These are phyloP conservation scores for Vairimorpha ceranae DNA, from an alignment of 371 early-diverging fungal species.

Conservation along the genomic window DNA sequence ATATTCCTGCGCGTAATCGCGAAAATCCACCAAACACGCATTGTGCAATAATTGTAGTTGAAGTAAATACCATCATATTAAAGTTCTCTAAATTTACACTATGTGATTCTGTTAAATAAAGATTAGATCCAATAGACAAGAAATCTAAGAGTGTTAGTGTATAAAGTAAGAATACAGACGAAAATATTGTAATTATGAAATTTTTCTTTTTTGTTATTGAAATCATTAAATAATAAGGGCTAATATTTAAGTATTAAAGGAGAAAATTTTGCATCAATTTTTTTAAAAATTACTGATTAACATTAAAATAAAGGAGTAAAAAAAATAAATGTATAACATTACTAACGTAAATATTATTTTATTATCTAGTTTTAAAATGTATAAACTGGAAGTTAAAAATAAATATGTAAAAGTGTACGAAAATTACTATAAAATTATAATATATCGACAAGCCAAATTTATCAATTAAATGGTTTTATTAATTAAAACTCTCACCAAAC, in stretches of 20 bases:
- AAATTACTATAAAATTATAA: too few species aligned
- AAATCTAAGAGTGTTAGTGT: constrained; percentile 14
- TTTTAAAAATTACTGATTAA: neutral
- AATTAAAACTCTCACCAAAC: too few species aligned
- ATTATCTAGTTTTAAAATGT: neutral
- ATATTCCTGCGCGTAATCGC: constrained; percentile 3
- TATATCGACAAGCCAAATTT: too few species aligned
- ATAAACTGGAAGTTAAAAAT: too few species aligned
- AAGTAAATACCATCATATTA: constrained; percentile 3
- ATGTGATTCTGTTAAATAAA: neutral
- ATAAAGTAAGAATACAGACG: constrained; percentile 12
- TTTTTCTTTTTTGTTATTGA: neutral
- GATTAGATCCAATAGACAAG: constrained; percentile 12
- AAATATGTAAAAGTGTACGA: too few species aligned
- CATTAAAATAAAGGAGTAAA: neutral
- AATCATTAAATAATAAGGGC: neutral
- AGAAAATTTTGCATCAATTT: neutral
- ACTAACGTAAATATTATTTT: neutral
- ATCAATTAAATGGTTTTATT: too few species aligned
- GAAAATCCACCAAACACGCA: constrained; percentile 9
- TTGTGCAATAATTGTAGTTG: neutral
- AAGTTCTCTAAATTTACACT: neutral
- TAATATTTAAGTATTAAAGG: neutral
- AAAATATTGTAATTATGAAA: neutral
- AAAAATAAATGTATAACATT: neutral